Percentiles rank a stretch among this genome's conserved stretches.
Evolutionary conservation across 2,329 filamentous ascomycete species (phyloP).

Genomic region (Aulographum hederae): DNA sequence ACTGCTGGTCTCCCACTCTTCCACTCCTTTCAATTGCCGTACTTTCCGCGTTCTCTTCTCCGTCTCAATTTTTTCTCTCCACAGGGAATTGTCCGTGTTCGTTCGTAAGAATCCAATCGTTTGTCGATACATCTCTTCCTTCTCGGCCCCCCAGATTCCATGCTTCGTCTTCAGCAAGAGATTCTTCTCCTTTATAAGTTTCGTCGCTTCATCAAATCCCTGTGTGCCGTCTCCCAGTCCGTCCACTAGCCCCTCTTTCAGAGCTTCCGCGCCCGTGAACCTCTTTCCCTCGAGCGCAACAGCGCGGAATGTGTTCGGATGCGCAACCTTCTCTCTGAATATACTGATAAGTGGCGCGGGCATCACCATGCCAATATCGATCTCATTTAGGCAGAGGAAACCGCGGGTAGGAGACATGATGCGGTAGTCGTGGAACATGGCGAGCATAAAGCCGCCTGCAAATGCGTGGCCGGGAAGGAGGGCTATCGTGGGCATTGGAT

Average conservation of each 20-base stretch:
- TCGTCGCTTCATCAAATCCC: slow-evolving; percentile 44
- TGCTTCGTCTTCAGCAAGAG: slow-evolving; percentile 43
- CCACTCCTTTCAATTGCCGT: too few species aligned
- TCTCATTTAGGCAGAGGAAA: slow-evolving; percentile 66
- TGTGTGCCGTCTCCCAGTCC: too few species aligned
- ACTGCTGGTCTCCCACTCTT: too few species aligned
- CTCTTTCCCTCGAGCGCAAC: slow-evolving; percentile 58
- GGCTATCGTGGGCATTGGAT: slow-evolving; percentile 69
- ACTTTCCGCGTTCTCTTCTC: too few species aligned
- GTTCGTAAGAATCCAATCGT: slow-evolving; percentile 9
- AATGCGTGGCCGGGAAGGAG: slow-evolving; percentile 66
- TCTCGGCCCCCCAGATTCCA: slow-evolving; percentile 52
- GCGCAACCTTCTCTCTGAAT: slow-evolving; percentile 49
- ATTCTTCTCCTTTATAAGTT: slow-evolving; percentile 38
- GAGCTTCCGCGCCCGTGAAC: slow-evolving; percentile 43
- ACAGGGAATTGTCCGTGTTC: too few species aligned
- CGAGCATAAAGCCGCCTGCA: slow-evolving; percentile 64
- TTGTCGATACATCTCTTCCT: slow-evolving; percentile 58
- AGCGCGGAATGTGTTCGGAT: slow-evolving; percentile 33
- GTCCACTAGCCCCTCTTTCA: slow-evolving; percentile 52
- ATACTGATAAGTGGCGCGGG: slow-evolving; percentile 55
- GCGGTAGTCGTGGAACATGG: slow-evolving; percentile 71
- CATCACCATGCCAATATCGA: slow-evolving; percentile 62
- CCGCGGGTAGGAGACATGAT: slow-evolving; percentile 53
- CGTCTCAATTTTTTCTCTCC: too few species aligned